Conservation (phyloP, 176 grass and related monocot species). For the Zea mays region DNA sequence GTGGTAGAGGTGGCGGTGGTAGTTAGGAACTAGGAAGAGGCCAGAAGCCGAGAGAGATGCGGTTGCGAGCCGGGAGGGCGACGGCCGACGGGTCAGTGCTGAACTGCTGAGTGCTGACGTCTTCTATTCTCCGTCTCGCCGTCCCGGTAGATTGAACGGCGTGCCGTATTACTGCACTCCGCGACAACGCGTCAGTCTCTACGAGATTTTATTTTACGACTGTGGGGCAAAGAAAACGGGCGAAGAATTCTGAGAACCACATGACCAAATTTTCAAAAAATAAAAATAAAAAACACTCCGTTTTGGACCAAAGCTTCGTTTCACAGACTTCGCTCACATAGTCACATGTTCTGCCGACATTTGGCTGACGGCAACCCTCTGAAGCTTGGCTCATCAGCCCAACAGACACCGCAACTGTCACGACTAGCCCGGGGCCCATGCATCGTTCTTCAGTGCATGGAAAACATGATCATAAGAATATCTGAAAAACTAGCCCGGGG, state of each 20-base stretch:
- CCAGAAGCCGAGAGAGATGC: slow-evolving; percentile 36
- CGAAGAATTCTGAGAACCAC: neutral
- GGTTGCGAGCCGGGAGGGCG: slow-evolving; percentile 30
- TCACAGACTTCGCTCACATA: neutral
- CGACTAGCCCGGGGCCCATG: neutral
- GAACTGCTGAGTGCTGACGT: slow-evolving; percentile 38
- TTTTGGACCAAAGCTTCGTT: neutral
- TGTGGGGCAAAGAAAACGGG: too few relatives aligned
- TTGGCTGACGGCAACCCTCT: neutral
- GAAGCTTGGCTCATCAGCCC: neutral
- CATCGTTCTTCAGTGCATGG: too few relatives aligned
- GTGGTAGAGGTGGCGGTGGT: neutral
- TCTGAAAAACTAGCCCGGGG: too few relatives aligned
- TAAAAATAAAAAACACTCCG: neutral
- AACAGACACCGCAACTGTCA: neutral
- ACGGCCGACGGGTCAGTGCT: slow-evolving; percentile 44
- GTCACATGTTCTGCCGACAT: neutral
- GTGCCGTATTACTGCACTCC: neutral
- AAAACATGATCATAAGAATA: too few relatives aligned
- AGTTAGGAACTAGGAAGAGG: slow-evolving; percentile 29
- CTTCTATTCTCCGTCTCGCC: slow-evolving; percentile 13
- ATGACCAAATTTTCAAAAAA: neutral
- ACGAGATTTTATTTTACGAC: too few relatives aligned
- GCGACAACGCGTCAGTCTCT: too few relatives aligned
- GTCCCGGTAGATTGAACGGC: neutral